A percentile compares a stretch with the other conserved stretches of the same genome.
These are phyloP conservation scores for Calocybe indica DNA, from an alignment of 768 basidiomycete species.

Conservation along the genomic window DNA sequence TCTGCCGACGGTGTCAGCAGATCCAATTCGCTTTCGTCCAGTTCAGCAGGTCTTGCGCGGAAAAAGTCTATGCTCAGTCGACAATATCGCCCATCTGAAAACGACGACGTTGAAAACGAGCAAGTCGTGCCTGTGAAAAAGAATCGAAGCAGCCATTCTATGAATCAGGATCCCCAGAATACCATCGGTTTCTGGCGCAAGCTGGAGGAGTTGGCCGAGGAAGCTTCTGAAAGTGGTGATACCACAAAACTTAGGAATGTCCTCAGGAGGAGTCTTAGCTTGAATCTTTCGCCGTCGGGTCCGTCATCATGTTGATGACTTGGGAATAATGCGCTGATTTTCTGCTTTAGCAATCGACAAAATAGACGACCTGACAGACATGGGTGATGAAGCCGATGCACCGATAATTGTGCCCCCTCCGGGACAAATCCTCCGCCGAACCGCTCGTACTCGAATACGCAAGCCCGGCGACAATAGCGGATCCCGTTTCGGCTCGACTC, in stretches of 20 bases:
- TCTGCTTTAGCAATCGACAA: slow-evolving; percentile 49
- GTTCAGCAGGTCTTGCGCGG: slow-evolving; percentile 56
- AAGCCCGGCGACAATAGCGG: slow-evolving; percentile 82
- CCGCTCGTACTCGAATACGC: slow-evolving; percentile 93
- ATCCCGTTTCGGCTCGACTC: slow-evolving; percentile 67
- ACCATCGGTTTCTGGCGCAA: slow-evolving; percentile 93
- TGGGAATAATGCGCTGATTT: slow-evolving; percentile 8
- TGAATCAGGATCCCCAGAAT: slow-evolving; percentile 72
- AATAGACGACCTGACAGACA: slow-evolving; percentile 62
- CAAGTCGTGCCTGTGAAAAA: slow-evolving; percentile 61
- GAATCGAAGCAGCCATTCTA: slow-evolving; percentile 62
- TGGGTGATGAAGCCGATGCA: slow-evolving; percentile 79
- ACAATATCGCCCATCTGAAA: slow-evolving; percentile 80
- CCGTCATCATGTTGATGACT: slow-evolving; percentile 28
- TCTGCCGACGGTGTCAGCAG: slow-evolving; percentile 38
- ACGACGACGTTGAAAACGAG: slow-evolving; percentile 71
- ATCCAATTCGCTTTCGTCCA: slow-evolving; percentile 32
- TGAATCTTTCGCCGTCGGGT: slow-evolving; percentile 85
- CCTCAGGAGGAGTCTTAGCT: slow-evolving; percentile 79
- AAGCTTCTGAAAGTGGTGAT: slow-evolving; percentile 79
- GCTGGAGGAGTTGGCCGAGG: slow-evolving; percentile 89
- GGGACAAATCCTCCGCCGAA: slow-evolving; percentile 83
- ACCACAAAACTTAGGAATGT: slow-evolving; percentile 73
- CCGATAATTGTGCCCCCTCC: slow-evolving; percentile 89
- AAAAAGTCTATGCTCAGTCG: slow-evolving; percentile 92